phyloP scores from a whole-genome alignment of 768 basidiomycete species.

The Zangia roseola region DNA sequence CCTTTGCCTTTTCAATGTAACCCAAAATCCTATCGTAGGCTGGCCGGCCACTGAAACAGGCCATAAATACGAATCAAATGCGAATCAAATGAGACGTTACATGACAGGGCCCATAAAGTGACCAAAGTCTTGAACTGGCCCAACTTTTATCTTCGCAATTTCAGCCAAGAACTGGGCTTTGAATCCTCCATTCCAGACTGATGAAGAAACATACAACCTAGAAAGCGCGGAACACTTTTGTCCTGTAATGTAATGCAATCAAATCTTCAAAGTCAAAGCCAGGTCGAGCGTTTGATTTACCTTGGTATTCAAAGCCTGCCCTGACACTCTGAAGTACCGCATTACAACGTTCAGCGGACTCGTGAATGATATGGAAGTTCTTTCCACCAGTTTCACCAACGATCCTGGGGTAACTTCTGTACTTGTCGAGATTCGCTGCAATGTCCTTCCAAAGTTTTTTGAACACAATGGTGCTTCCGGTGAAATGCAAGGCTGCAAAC shows the following conservation, averaged over 20 bases:
- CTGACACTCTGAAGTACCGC: conserved; percentile 89
- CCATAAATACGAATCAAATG: neutral
- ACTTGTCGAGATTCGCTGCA: conserved; percentile 80
- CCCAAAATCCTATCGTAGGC: conserved; percentile 85
- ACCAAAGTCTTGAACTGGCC: conserved; percentile 66
- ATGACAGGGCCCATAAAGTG: conserved; percentile 98
- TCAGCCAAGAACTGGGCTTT: conserved; percentile 74
- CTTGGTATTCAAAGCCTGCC: conserved; percentile 95
- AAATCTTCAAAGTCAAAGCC: neutral
- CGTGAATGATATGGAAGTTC: conserved; percentile 95
- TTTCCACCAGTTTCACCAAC: conserved; percentile 99
- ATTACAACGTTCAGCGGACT: conserved; percentile 81
- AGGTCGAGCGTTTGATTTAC: conserved; percentile 33
- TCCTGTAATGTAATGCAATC: conserved; percentile 39
- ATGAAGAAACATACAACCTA: conserved; percentile 84
- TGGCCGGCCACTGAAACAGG: conserved; percentile 59
- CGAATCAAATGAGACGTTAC: conserved; percentile 38
- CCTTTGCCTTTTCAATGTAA: conserved; percentile 86
- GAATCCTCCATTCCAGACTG: conserved; percentile 85
- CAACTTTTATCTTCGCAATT: conserved; percentile 83
- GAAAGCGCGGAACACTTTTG: conserved; percentile 98
- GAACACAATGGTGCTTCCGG: conserved; percentile 93
- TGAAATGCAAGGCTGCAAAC: conserved; percentile 94
- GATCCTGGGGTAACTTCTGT: conserved; percentile 88
- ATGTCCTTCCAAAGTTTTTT: conserved; percentile 97